A percentile compares a stretch with the other conserved stretches of the same genome.
phyloP scores from a whole-genome alignment of 805 yeast species.

The Candida corydali region DNA sequence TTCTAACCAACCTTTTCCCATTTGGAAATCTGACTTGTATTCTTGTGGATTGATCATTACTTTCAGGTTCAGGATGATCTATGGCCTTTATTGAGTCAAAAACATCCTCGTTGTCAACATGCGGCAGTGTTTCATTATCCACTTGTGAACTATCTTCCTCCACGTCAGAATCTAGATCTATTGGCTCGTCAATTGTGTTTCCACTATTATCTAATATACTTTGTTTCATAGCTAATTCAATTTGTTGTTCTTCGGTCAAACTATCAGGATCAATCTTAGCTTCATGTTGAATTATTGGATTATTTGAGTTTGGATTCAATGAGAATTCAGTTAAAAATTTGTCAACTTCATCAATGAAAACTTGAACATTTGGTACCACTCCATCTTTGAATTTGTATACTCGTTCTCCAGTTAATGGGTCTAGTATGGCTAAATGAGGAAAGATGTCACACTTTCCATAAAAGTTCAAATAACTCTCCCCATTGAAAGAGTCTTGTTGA shows the following conservation, averaged over 20 bases:
- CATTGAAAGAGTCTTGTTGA: constrained; percentile 72
- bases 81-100: constrained; percentile 48
- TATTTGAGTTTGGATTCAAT: constrained; percentile 55
- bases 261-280: constrained; percentile 57
- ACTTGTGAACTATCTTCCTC: constrained; percentile 11
- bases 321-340: constrained; percentile 67
- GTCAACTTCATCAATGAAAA: constrained; percentile 64
- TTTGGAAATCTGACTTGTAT: constrained; percentile 86
- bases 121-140: constrained; percentile 3
- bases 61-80: constrained; percentile 62
- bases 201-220: constrained; percentile 42
- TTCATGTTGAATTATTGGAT: constrained; percentile 64
- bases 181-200: constrained; percentile 24
- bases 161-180: constrained; percentile 16
- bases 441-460: constrained; percentile 58
- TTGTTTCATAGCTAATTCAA: constrained; percentile 68
- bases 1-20: constrained; percentile 76
- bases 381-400: constrained; percentile 69
- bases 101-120: constrained; percentile 27
- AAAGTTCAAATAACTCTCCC: constrained; percentile 64
- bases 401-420: constrained; percentile 94
- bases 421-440: constrained; percentile 91
- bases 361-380: constrained; percentile 51
- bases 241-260: constrained; percentile 79
- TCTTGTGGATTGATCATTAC: constrained; percentile 56